Base-by-base conservation (phyloP, 208 protist species). In the Sergeia podlipaevii region DNA sequence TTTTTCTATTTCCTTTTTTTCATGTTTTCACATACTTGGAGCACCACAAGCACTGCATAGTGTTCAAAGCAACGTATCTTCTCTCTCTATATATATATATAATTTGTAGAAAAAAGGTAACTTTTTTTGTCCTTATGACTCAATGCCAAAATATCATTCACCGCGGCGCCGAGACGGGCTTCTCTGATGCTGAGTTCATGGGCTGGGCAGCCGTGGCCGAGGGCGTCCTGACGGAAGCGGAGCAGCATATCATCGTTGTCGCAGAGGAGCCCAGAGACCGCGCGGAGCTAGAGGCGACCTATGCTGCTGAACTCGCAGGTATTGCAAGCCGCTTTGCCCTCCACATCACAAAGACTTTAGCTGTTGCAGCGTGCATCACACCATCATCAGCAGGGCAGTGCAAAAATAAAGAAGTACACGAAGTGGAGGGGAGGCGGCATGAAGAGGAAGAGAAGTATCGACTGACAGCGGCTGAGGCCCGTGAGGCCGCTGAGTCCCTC, bases 201-300 rank as follows among this genome's bases (percentile, higher is more conserved):
- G 60, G 60, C 21, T 74, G 66, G 66, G 36, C 43, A 11, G 36
- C 60, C 11, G 49, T 74, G 6, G 58, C 66, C 5, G 59, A 74
- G 27, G 43, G 58, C 18, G 53, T 66, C 20, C 29, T 63, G 3
- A 24, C 60, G 1, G 60, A 74, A 8, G 51, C 32, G 26, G 53
- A 39, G 27, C 44, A 20, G 11, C 21, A 37, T 29, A 33, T 44
- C 2, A 7, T 67, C 6, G 27, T 20, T 2, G 50, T 54, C 3
- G 60, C 56, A 17, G 52, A 60, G 24, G 66, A 74, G 38, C 66
- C 66, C 0, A 24, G 53, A 11, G 24, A 10, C 0, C 50, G 66
- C 7, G 51, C 48, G 17, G 46, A 18, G 2, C 1, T 74, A 10
- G 28, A 41, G 39, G 45, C 36, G 28, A 46, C 54, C 32, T 68